Conservation (phyloP, 805 yeast genomes). For the Saccharomycopsis malanga region DNA sequence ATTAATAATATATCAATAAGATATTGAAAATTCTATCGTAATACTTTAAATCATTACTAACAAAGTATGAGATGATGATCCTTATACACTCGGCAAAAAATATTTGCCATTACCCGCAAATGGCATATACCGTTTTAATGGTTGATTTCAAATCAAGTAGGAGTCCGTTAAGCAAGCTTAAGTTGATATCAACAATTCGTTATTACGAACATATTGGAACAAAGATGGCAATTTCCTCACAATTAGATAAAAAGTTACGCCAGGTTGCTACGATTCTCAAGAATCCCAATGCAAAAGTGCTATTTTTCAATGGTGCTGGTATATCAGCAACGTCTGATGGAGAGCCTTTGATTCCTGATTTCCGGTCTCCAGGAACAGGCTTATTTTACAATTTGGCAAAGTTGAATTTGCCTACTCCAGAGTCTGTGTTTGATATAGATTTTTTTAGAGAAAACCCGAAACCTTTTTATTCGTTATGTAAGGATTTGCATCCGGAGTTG, state of each 20-base stretch:
- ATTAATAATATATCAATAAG: too few relatives aligned
- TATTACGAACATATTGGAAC: too few relatives aligned
- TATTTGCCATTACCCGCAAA: too few relatives aligned
- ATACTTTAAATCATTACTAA: too few relatives aligned
- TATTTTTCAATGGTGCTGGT: conserved; percentile 87
- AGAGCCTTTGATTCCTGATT: conserved; percentile 55
- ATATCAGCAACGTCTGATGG: conserved; percentile 76
- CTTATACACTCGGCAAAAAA: too few relatives aligned
- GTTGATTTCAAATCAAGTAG: too few relatives aligned
- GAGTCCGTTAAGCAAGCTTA: too few relatives aligned
- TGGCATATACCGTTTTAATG: too few relatives aligned
- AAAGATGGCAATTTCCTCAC: not conserved
- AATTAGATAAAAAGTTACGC: not conserved
- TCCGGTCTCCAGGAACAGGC: conserved; percentile 85
- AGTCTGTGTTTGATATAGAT: conserved; percentile 90
- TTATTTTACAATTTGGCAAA: conserved; percentile 72
- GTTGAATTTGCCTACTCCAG: conserved; percentile 81
- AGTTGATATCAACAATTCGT: too few relatives aligned
- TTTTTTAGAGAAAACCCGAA: conserved; percentile 68
- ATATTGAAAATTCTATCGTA: too few relatives aligned
- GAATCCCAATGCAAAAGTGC: conserved; percentile 35
- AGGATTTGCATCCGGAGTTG: conserved; percentile 64
- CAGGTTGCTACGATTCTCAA: conserved; percentile 11
- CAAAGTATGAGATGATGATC: too few relatives aligned
- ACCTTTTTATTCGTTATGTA: conserved; percentile 79